These are phyloP conservation scores for Blastomyces gilchristii DNA, from an alignment of 2,329 filamentous ascomycete species.

Conservation along the genomic window DNA sequence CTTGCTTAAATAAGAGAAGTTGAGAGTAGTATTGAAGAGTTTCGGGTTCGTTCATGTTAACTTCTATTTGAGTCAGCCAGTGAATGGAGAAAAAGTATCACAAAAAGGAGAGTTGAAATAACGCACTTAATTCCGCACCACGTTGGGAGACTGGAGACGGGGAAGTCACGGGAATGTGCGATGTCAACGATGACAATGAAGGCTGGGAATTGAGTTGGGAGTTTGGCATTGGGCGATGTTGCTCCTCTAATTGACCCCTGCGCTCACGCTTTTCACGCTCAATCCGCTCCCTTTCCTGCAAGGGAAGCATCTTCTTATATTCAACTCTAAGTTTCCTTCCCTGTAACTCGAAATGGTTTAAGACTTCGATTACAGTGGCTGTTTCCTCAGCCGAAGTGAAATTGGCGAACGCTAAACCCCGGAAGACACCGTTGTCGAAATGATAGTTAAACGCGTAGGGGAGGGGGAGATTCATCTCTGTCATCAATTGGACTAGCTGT, in stretches of 20 bases:
- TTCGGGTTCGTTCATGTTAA: conserved; percentile 84
- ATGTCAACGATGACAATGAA: conserved; percentile 69
- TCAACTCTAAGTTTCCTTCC: conserved; percentile 91
- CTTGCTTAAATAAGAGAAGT: conserved; percentile 78
- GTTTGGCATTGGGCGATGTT: conserved; percentile 64
- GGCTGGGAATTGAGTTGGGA: conserved; percentile 68
- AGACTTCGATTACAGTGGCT: conserved; percentile 75
- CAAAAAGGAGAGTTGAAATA: conserved; percentile 14
- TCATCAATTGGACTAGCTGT: conserved; percentile 85
- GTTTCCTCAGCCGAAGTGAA: conserved; percentile 95
- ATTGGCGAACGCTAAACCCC: conserved; percentile 93
- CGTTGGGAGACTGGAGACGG: conserved; percentile 57
- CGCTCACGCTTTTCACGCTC: conserved; percentile 95
- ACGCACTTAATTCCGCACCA: conserved; percentile 30
- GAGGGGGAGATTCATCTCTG: conserved; percentile 81
- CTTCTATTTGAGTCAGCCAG: conserved; percentile 42
- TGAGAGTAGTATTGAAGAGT: conserved; percentile 85
- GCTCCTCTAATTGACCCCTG: conserved; percentile 90
- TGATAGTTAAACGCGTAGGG: conserved; percentile 99
- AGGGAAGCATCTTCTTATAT: conserved; percentile 98
- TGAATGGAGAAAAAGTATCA: neutral
- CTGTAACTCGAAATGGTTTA: conserved; percentile 94
- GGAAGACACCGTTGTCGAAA: conserved; percentile 95
- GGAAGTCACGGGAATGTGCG: conserved; percentile 53
- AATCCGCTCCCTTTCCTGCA: conserved; percentile 88